Percentiles rank a stretch among this genome's conserved stretches.
phyloP scores from a whole-genome alignment of 2,329 filamentous ascomycete species.

The Aureobasidium mangrovei region DNA sequence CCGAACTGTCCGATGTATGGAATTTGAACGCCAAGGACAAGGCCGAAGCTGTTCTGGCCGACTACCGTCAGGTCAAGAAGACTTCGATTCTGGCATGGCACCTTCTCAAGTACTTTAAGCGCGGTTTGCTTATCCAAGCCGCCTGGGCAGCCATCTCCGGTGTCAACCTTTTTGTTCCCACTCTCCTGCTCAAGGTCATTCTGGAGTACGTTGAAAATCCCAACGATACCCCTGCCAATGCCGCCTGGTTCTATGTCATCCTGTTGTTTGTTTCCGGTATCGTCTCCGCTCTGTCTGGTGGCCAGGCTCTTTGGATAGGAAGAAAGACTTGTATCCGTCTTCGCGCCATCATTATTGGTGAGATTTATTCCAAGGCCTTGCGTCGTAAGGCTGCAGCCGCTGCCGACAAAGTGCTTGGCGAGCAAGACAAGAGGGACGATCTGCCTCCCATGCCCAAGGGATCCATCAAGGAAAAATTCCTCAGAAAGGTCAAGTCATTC shows the following conservation, averaged over 20 bases:
- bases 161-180: conserved; percentile 82
- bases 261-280: conserved; percentile 76
- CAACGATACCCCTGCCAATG: conserved; percentile 64
- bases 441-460: conserved; percentile 19
- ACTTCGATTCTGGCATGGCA: conserved; percentile 72
- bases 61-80: conserved; percentile 80
- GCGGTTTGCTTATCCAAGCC: conserved; percentile 65
- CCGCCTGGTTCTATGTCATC: conserved; percentile 93
- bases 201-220: conserved; percentile 89
- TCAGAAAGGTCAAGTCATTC: conserved; percentile 44
- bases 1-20: conserved; percentile 84
- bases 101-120: conserved; percentile 75
- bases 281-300: conserved; percentile 72
- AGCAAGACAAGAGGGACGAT: conserved; percentile 38
- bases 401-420: conserved; percentile 62
- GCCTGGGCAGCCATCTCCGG: conserved; percentile 71
- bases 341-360: conserved; percentile 89
- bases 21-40: conserved; percentile 84
- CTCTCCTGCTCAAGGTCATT: conserved; percentile 81
- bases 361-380: conserved; percentile 93
- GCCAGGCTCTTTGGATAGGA: conserved; percentile 84
- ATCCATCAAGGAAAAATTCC: conserved; percentile 30
- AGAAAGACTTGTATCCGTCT: conserved; percentile 89
- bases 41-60: conserved; percentile 65
- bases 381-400: conserved; percentile 79